These are phyloP conservation scores for Pseudopyrenochaeta lycopersici DNA, from an alignment of 2,329 filamentous ascomycete species.

Conservation along the genomic window DNA sequence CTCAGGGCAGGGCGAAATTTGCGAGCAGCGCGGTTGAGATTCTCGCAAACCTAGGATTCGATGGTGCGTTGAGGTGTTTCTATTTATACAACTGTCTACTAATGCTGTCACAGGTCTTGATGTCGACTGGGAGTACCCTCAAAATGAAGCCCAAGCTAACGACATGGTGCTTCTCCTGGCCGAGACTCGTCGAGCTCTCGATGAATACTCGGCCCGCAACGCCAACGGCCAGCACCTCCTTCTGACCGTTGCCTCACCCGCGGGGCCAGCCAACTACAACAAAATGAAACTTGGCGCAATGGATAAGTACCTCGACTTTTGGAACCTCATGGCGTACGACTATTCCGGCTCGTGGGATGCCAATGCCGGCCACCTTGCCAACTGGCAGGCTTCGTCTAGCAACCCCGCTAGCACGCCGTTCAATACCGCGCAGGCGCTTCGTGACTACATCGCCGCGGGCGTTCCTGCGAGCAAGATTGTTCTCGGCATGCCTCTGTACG, in stretches of 20 bases:
- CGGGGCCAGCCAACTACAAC: slow-evolving; percentile 55
- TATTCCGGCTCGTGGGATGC: slow-evolving; percentile 58
- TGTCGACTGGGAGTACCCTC: slow-evolving; percentile 50
- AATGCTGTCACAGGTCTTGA: slow-evolving; percentile 35
- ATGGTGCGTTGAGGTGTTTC: slow-evolving; percentile 31
- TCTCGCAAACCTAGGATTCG: slow-evolving; percentile 46
- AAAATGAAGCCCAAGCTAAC: slow-evolving; percentile 40
- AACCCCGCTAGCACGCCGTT: slow-evolving; percentile 45
- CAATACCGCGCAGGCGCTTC: slow-evolving; percentile 42
- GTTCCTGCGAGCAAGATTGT: slow-evolving; percentile 46
- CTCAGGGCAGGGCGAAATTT: slow-evolving; percentile 40
- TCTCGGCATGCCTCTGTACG: slow-evolving; percentile 50
- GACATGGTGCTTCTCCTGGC: slow-evolving; percentile 45
- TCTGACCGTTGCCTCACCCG: slow-evolving; percentile 58
- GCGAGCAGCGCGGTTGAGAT: slow-evolving; percentile 45
- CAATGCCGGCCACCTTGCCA: slow-evolving; percentile 45
- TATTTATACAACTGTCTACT: neutral
- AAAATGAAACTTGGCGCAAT: slow-evolving; percentile 55
- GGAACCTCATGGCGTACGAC: slow-evolving; percentile 85
- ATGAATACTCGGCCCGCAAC: slow-evolving; percentile 51
- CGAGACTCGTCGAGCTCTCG: slow-evolving; percentile 46
- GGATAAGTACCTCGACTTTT: slow-evolving; percentile 60
- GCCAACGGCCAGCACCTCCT: slow-evolving; percentile 54
- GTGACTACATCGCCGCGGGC: slow-evolving; percentile 43
- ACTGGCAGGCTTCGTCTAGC: slow-evolving; percentile 32